Base-by-base conservation (phyloP, 2,329 filamentous ascomycete genomes). In the Bipolaris zeicola region DNA sequence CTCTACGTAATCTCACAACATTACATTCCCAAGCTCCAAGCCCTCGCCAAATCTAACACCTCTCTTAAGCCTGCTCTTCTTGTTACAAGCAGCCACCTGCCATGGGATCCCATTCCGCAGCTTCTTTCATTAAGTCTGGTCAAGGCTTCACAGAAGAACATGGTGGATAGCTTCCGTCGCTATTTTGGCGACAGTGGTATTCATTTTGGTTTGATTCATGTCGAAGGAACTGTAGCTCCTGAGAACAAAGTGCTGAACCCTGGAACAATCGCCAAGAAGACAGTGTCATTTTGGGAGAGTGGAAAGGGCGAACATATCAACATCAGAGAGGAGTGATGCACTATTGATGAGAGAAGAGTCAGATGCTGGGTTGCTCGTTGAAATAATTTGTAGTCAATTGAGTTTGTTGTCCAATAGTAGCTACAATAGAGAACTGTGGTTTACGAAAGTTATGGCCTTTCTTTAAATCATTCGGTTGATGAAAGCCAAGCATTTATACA, bases 71-170 rank as follows among this genome's bases (percentile, higher is more conserved):
- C 82, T 0, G 77, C 78, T 0, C 67, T 84, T 7, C 71, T 84
- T 24, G 80, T 84, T 8, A 83, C 81, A 0, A 81, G 76, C 68
- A 80, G 79, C 22, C 67, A 77, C 42, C 75, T 85, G 11, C 82
- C 80, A 18, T 76, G 77, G 56, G 71, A 80, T 24, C 83, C 83
- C 0, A 64, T 79, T 1, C 79, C 81, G 3, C 68, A 77, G 22
- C 69, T 83, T 0, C 80, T 85, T 18, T 80, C 79, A 0, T 70
- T 85, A 5, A 82, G 80, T 2, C 71, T 83, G 50, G 76, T 76
- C 42, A 85, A 85, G 63, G 79, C 82, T 1, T 77, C 82, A 0
- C 82, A 85, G 72, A 70, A 79, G 16, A 83, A 81, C 39, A 67
- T 85, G 63, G 75, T 82, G 8, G 69, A 80, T 54, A 80, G 74